Base-by-base conservation (phyloP, 2,329 filamentous ascomycete genomes). In the Colletotrichum musicola region DNA sequence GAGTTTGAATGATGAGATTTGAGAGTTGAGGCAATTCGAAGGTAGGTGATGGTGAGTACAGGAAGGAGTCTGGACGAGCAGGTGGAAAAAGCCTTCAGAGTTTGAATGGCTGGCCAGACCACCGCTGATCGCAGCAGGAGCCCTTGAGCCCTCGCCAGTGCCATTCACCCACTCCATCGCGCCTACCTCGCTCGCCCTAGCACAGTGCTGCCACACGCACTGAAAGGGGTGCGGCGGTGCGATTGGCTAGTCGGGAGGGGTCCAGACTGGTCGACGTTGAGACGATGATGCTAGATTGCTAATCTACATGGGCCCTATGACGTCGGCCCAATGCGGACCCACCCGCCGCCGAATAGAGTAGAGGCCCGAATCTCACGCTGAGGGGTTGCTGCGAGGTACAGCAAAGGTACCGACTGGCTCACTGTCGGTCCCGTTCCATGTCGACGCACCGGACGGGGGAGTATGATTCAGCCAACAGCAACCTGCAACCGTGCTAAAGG, bases 221-320 rank as follows among this genome's bases (percentile, higher is more conserved):
- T 49, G 7, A 53, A 49, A 4, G 30, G 44, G 25, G n/a, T 25
- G 30, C 53, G 16, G 25, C n/a, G 5, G 40, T 12, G 47, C 54
- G 61, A 69, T 69, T 69, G 66, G 66, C 54, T 56, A 44, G 18
- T 3, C 12, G 44, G 20, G n/a, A 69, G 49, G 66, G 66, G 66
- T 67, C 66, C 56, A 66, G 66, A 66, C 66, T 69, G 53, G 61
- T 54, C 54, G 47, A 68, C 54, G 54, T 46, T 57, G 57, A 53
- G 62, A 62, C 55, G 66, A 69, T 67, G 66, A 69, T 69, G 66
- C 66, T 61, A 62, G 50, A 62, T 69, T 62, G 44, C 50, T 51
- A 56, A 69, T 57, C 6, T 59, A 56, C 53, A 56, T 57, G 61
- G 62, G 50, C 56, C 25, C 42, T 69, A 69, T 69, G 66, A 69